Evolutionary conservation across 2,329 filamentous ascomycete genomes (phyloP), one percentile per base, ranked within the genome.

Genomic region (Cercospora citrullina): DNA sequence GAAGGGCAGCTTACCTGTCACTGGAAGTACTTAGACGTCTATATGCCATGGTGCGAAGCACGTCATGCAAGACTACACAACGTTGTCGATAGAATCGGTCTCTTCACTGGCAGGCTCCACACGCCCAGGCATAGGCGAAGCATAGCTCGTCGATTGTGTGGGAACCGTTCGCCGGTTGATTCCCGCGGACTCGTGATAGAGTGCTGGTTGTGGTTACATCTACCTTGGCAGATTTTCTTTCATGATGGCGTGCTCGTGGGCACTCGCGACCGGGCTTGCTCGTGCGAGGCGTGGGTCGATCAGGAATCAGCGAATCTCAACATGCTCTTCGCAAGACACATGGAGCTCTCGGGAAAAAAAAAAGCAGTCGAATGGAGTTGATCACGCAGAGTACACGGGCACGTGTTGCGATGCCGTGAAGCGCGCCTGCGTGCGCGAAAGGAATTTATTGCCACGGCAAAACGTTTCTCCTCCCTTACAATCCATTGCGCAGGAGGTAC

Each of bases 31-130:
- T 63, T 26, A 63, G 30, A n/a, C 42, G 60, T 23, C 60, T 63
- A 51, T 63, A 63, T 63, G 60, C 60, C 60, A 51, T 63, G 18
- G 23, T 12, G 23, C 39, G 14, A 31, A 63, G 60, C 60, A 63
- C 60, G 60, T 12, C 60, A 63, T 63, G 42, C 42, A 33, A 53
- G 42, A 63, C 26, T 33, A 28, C 60, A 61, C 36, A 53, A 18
- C 60, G 60, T 63, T 14, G 42, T 48, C 30, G 42, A 51, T 51
- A 63, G 10, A n/a, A 51, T 31, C 16, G 36, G 23, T 10, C 42
- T 48, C 60, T 31, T 53, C 42, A 31, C 28, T n/a, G 51, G 18
- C 28, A 36, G 55, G 7, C 55, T 59, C 30, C 55, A 59, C 55
- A 33, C 6, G n/a, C 30, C 18, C 28, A 51, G 23, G 60, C 42